Percentiles rank a stretch among this genome's conserved stretches.
These are phyloP conservation scores for Aspergillus luchuensis DNA, from an alignment of 2,329 filamentous ascomycete species.

Conservation along the genomic window DNA sequence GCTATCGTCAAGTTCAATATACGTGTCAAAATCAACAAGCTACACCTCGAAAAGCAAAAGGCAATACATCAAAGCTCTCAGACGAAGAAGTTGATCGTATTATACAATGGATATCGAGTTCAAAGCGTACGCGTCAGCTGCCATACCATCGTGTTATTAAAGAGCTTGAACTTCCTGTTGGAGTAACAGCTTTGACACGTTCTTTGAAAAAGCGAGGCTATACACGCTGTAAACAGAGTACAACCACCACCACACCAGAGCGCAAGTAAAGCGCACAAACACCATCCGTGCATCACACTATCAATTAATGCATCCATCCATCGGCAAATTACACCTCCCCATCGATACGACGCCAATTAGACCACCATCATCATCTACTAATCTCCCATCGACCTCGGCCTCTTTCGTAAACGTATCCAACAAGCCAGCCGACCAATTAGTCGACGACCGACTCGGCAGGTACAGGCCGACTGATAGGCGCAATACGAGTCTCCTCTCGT, in stretches of 20 bases:
- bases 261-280: too few species aligned
- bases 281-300: too few species aligned
- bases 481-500: not conserved
- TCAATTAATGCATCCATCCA: too few species aligned
- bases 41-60: not conserved
- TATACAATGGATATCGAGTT: constrained; percentile 1
- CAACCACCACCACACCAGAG: too few species aligned
- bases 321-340: too few species aligned
- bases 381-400: too few species aligned
- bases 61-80: not conserved
- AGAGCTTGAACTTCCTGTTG: not conserved
- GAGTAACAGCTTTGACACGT: not conserved
- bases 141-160: not conserved
- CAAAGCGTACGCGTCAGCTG: not conserved
- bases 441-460: too few species aligned
- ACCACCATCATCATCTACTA: too few species aligned
- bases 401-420: too few species aligned
- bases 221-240: not conserved
- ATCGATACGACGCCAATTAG: too few species aligned
- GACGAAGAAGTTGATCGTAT: not conserved
- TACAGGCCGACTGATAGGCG: not conserved
- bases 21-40: not conserved
- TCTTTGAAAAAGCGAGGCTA: not conserved
- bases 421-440: too few species aligned
- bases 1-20: not conserved